A percentile compares a stretch with the other conserved stretches of the same genome.
These are phyloP conservation scores for Amniculicola lignicola DNA, from an alignment of 495 filamentous ascomycete species.

Conservation along the genomic window DNA sequence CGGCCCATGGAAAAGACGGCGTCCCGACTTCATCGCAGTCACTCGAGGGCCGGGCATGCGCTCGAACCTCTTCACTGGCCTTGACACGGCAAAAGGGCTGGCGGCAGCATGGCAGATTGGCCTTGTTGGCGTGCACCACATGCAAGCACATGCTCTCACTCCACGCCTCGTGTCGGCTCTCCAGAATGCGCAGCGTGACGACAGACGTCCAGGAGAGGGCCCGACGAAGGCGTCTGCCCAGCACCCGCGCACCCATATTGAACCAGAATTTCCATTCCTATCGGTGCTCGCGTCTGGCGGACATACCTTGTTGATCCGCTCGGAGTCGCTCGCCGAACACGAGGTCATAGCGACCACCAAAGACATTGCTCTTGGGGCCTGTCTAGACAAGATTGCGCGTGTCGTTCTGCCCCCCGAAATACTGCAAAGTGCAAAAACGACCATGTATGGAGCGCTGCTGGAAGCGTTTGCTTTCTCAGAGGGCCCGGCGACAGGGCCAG, in stretches of 20 bases:
- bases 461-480: conserved; percentile 75
- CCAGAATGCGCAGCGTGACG: conserved; percentile 6
- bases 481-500: neutral
- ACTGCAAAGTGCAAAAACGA: conserved; percentile 47
- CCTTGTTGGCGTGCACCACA: conserved; percentile 84
- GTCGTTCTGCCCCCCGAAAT: conserved; percentile 59
- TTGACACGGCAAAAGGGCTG: conserved; percentile 85
- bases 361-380: conserved; percentile 80
- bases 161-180: conserved; percentile 73
- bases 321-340: conserved; percentile 62
- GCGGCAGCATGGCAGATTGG: conserved; percentile 74
- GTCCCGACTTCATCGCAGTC: conserved; percentile 77
- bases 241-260: neutral
- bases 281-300: conserved; percentile 90
- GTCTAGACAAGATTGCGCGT: conserved; percentile 81
- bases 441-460: conserved; percentile 74
- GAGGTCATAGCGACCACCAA: conserved; percentile 62
- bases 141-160: conserved; percentile 94
- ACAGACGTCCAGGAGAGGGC: neutral
- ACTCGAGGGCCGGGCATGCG: conserved; percentile 90
- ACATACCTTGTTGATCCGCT: conserved; percentile 81
- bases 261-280: conserved; percentile 71
- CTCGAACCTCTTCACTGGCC: conserved; percentile 65
- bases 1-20: conserved; percentile 35
- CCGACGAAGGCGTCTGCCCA: neutral